A percentile compares a stretch with the other conserved stretches of the same genome.
Conservation (phyloP, 768 basidiomycete species). For the Tephrocybe sp. region DNA sequence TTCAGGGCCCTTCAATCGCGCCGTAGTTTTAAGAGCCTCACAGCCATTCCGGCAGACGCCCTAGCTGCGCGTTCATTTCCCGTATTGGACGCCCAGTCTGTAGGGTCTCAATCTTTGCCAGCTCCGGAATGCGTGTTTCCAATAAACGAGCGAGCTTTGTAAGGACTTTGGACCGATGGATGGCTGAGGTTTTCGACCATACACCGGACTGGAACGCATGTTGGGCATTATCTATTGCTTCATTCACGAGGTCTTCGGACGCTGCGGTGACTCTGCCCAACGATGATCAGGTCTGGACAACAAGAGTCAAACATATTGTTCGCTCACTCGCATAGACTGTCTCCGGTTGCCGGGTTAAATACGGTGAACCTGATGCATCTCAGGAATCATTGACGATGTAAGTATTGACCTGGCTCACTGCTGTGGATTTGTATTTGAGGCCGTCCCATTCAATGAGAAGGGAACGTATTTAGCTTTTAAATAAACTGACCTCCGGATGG, state of each 20-base stretch:
- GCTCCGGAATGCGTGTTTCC: constrained; percentile 52
- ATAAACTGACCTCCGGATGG: constrained; percentile 11
- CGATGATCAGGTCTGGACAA: not conserved
- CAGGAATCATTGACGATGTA: not conserved
- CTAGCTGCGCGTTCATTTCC: constrained; percentile 81
- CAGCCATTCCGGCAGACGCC: constrained; percentile 86
- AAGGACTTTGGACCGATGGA: constrained; percentile 64
- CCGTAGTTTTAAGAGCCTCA: constrained; percentile 33
- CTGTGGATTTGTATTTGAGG: constrained; percentile 6
- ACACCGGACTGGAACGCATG: constrained; percentile 60
- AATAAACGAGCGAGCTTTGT: constrained; percentile 63
- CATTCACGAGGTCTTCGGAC: constrained; percentile 48
- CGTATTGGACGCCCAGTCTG: constrained; percentile 83
- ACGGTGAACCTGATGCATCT: constrained; percentile 45
- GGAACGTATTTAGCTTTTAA: constrained; percentile 13
- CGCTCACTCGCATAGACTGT: constrained; percentile 56
- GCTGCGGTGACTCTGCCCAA: constrained; percentile 53
- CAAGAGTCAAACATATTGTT: not conserved
- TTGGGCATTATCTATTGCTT: constrained; percentile 56
- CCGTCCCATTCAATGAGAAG: not conserved
- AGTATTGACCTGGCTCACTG: constrained; percentile 20
- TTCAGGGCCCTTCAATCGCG: not conserved
- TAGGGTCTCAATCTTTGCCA: constrained; percentile 66
- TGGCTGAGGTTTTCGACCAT: constrained; percentile 66
- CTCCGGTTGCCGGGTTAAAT: constrained; percentile 68